phyloP scores from a whole-genome alignment of 768 basidiomycete species.

The Serendipita sp. region DNA sequence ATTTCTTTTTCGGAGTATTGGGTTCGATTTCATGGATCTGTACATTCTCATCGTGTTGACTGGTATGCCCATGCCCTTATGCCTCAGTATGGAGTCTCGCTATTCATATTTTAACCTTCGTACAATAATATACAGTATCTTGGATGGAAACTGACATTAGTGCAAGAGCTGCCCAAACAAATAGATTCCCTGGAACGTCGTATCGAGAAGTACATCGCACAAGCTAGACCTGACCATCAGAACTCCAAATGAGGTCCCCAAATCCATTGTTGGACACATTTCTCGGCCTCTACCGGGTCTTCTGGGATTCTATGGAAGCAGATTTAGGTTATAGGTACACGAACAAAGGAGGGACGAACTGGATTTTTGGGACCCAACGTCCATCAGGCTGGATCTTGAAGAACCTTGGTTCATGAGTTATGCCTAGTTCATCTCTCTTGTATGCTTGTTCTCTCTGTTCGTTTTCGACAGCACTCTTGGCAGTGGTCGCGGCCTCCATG shows the following conservation, averaged over 20 bases:
- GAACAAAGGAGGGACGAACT: slow-evolving; percentile 23
- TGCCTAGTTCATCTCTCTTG: slow-evolving; percentile 56
- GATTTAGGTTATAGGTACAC: not conserved
- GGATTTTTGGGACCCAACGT: slow-evolving; percentile 68
- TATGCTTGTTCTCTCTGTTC: slow-evolving; percentile 70
- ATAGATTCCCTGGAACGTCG: not conserved
- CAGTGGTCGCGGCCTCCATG: slow-evolving; percentile 86
- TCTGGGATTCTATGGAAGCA: slow-evolving; percentile 41
- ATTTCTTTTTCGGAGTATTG: not conserved
- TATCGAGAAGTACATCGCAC: not conserved
- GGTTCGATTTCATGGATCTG: not conserved
- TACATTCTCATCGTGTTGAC: not conserved
- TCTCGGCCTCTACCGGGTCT: slow-evolving; percentile 48
- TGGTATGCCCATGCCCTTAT: not conserved
- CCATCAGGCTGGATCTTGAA: slow-evolving; percentile 57
- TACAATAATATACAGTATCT: not conserved
- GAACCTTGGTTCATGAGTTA: slow-evolving; percentile 56
- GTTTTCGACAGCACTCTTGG: slow-evolving; percentile 83
- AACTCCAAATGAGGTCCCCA: slow-evolving; percentile 25
- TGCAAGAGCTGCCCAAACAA: not conserved
- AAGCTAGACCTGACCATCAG: not conserved
- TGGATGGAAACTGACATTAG: not conserved
- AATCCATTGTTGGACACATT: slow-evolving; percentile 65
- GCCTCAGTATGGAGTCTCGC: not conserved
- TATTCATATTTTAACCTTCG: not conserved